Evolutionary conservation across 1,284 basidiomycete genomes (phyloP).

Genomic region (Sanghuangporus weigelae): DNA sequence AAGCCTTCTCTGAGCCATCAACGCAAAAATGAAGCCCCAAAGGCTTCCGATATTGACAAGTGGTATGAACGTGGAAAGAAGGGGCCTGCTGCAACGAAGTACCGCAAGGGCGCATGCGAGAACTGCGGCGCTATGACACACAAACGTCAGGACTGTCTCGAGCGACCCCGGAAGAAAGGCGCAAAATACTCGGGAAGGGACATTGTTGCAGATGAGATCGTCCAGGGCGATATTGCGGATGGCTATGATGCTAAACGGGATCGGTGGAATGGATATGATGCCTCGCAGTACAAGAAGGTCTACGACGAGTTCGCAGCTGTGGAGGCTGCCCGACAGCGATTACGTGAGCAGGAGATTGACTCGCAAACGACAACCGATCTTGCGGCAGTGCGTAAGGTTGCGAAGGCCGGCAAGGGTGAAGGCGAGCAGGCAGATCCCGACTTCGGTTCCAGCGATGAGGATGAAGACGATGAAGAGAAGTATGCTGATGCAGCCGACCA

Average conservation of each 20-base stretch:
- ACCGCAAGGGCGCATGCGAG: slow-evolving; percentile 96
- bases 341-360: slow-evolving; percentile 96
- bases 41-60: slow-evolving; percentile 69
- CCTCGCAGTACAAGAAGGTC: slow-evolving; percentile 77
- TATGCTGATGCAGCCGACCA: slow-evolving; percentile 97
- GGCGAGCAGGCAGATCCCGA: slow-evolving; percentile 74
- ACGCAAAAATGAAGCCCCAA: slow-evolving; percentile 70
- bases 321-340: slow-evolving; percentile 84
- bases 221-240: slow-evolving; percentile 66
- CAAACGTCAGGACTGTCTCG: slow-evolving; percentile 87
- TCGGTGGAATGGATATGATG: slow-evolving; percentile 98
- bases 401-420: slow-evolving; percentile 67
- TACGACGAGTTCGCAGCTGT: slow-evolving; percentile 94
- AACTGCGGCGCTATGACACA: slow-evolving; percentile 98
- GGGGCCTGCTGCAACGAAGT: slow-evolving; percentile 92
- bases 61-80: slow-evolving; percentile 93
- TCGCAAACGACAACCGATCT: slow-evolving; percentile 91
- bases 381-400: slow-evolving; percentile 75
- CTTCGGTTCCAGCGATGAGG: slow-evolving; percentile 94
- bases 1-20: slow-evolving; percentile 93
- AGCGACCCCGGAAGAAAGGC: slow-evolving; percentile 93
- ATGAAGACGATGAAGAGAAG: slow-evolving; percentile 92
- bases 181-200: slow-evolving; percentile 91
- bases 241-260: slow-evolving; percentile 97
- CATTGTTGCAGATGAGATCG: slow-evolving; percentile 87